Evolutionary conservation across 306 rosid genomes (phyloP).

Genomic region (Purshia tridentata): DNA sequence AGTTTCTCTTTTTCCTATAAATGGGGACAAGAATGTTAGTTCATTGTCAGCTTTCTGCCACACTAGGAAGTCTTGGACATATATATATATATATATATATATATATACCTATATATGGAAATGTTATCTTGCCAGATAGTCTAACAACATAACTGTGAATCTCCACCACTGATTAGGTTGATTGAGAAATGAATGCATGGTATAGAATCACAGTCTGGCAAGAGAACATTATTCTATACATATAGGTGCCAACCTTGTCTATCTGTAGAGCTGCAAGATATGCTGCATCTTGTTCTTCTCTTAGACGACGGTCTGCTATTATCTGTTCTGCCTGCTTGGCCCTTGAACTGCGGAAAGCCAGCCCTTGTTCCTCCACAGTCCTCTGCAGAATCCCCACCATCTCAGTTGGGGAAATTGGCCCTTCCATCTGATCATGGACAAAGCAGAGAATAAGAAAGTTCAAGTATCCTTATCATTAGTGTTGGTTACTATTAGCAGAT

Average conservation of each 20-base stretch:
- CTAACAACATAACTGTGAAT: too few species aligned
- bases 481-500: not conserved
- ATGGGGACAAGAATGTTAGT: conserved; percentile 21
- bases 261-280: conserved; percentile 62
- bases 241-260: conserved; percentile 49
- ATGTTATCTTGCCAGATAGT: too few species aligned
- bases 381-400: conserved; percentile 82
- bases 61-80: not conserved
- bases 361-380: conserved; percentile 81
- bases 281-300: conserved; percentile 84
- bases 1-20: conserved; percentile 51
- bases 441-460: not conserved
- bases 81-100: not conserved
- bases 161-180: too few species aligned
- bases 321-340: conserved; percentile 52
- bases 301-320: conserved; percentile 56
- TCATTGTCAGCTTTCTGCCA: not conserved
- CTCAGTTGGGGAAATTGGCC: conserved; percentile 71
- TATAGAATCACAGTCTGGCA: too few species aligned
- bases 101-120: too few species aligned
- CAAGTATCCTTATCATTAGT: not conserved
- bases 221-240: too few species aligned
- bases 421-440: conserved; percentile 57
- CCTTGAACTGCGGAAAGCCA: conserved; percentile 59
- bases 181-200: too few species aligned